phyloP scores from a whole-genome alignment of 768 basidiomycete genomes.

The Trametes sanguinea region DNA sequence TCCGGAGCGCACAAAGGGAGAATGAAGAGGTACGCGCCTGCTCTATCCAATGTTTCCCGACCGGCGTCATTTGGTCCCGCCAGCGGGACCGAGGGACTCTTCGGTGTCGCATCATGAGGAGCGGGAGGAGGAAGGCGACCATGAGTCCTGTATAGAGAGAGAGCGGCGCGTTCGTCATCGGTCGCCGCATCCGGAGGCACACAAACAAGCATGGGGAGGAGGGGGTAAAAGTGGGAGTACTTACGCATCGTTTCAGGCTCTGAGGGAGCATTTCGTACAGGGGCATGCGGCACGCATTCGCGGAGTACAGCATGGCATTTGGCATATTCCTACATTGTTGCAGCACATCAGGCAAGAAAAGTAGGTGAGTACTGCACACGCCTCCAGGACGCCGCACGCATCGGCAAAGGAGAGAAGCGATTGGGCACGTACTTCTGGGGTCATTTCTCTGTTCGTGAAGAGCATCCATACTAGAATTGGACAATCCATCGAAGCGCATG shows the following conservation, averaged over 20 bases:
- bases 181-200: neutral
- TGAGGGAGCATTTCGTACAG: conserved; percentile 53
- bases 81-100: conserved; percentile 76
- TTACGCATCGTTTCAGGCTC: conserved; percentile 69
- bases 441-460: conserved; percentile 73
- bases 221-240: conserved; percentile 30
- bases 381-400: no score
- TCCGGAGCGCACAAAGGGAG: neutral
- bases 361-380: no score
- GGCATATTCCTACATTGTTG: conserved; percentile 64
- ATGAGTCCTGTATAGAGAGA: conserved; percentile 52
- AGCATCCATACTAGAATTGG: conserved; percentile 83
- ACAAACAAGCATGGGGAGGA: neutral
- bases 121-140: conserved; percentile 72
- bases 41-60: conserved; percentile 83
- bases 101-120: conserved; percentile 85
- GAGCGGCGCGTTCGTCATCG: conserved; percentile 16
- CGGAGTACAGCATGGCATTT: conserved; percentile 60
- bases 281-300: conserved; percentile 60
- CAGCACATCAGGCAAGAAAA: neutral
- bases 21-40: conserved; percentile 47
- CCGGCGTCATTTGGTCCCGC: conserved; percentile 60
- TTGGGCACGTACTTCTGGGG: conserved; percentile 51
- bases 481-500: conserved; percentile 46
- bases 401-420: no score